Conservation (phyloP, 225 moss, liverwort and hornwort genomes). For the Marchantia paleacea region DNA sequence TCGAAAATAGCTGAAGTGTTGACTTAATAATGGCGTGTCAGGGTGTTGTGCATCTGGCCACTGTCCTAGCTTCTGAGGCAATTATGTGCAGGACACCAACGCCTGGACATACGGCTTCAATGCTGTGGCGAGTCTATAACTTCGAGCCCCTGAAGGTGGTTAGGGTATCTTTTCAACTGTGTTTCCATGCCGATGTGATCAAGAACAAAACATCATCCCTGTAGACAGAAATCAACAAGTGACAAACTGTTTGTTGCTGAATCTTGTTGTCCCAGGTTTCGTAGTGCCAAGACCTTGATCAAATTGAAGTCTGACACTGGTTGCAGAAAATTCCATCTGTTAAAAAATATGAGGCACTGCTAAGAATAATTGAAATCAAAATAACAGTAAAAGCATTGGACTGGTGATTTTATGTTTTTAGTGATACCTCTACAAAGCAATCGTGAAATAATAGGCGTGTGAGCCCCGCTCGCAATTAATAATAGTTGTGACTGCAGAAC, state of each 20-base stretch:
- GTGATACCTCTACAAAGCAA: slow-evolving; percentile 33
- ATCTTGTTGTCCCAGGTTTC: too few relatives aligned
- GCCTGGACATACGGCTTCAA: slow-evolving; percentile 51
- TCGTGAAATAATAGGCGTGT: slow-evolving; percentile 44
- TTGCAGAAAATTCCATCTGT: too few relatives aligned
- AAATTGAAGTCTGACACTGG: too few relatives aligned
- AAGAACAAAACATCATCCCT: slow-evolving; percentile 68
- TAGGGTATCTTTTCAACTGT: slow-evolving; percentile 59
- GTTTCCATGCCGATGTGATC: slow-evolving; percentile 2
- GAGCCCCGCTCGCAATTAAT: slow-evolving; percentile 17
- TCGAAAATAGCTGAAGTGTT: too few relatives aligned
- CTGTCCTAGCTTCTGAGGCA: slow-evolving; percentile 57
- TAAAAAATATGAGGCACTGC: too few relatives aligned
- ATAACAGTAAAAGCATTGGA: too few relatives aligned
- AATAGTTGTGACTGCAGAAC: slow-evolving; percentile 22
- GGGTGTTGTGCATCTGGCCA: slow-evolving; percentile 34
- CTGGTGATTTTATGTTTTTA: too few relatives aligned
- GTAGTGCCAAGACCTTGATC: too few relatives aligned
- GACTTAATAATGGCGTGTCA: too few relatives aligned
- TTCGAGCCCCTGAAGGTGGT: slow-evolving; percentile 55
- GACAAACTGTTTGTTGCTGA: too few relatives aligned
- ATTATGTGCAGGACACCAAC: slow-evolving; percentile 61
- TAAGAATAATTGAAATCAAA: too few relatives aligned
- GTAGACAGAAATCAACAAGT: background rate
- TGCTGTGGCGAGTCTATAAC: slow-evolving; percentile 55